Evolutionary conservation across 2,329 filamentous ascomycete genomes (phyloP), one percentile per base, ranked within the genome.

Genomic region (Neospermospora avenae): DNA sequence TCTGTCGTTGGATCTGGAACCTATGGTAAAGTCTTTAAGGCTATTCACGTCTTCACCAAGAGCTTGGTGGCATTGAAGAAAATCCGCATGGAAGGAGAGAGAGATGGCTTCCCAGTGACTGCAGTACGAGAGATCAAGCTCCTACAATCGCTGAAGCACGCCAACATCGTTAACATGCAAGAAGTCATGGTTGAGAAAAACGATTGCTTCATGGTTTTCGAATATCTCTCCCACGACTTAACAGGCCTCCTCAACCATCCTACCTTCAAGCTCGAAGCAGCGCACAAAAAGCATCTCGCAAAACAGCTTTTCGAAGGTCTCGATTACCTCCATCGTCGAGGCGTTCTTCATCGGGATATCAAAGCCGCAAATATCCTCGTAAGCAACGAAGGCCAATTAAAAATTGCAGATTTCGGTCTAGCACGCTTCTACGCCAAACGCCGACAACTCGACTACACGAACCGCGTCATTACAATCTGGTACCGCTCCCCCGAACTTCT

Each of bases 171-270:
- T 59, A 86, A 87, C 42, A 78, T 96, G 18, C 85, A 90, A 66
- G 92, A 96, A 76, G 91, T 96, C 66, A 99, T 99, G 95, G 95
- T 99, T 2, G 95, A 99, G 76, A 90, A 89, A 72, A 98, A 98
- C 68, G 93, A 98, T 75, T 99, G 95, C 74, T 99, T 96, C 76
- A 99, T 99, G 95, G 95, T 99, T 3, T 99, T 99, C 66, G 95
- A 99, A 74, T 99, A 99, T 72, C 82, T 98, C 34, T 93, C 95
- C 1, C 95, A 99, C 73, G 95, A 99, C 74, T 79, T 99, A 62
- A 99, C 95, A 2, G 95, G 95, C 14, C 80, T 99, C 34, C 84
- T 99, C 62, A 98, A 98, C 70, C 95, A 99, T 71, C 95, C 95
- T 0, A 89, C 88, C 0, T 99, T 96, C 76, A 88, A 87, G 61